Evolutionary conservation across 2,329 filamentous ascomycete genomes (phyloP), one percentile per base, ranked within the genome.

Genomic region (Paecilomyces formosus): DNA sequence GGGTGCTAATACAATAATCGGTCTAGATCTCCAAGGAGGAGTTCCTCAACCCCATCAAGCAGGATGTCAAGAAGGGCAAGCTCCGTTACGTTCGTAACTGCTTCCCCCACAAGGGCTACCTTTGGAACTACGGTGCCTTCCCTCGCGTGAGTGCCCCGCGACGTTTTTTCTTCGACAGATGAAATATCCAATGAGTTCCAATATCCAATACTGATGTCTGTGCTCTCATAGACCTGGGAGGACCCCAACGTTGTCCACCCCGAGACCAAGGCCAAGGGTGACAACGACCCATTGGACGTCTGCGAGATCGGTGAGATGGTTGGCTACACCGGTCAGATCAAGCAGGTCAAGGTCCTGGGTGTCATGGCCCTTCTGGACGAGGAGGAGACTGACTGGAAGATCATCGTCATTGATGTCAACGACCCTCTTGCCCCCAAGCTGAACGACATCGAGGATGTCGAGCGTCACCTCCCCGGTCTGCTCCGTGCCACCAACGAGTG

Each of bases 71-170:
- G 89, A 97, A 99, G 86, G 94, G 93, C 85, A 97, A 97, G 86
- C 92, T 97, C 72, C 90, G 94, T 74, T 99, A 88, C 77, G 94
- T 99, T 76, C 92, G 94, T 82, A 99, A 99, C 88, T 99, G 94
- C 88, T 99, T 99, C 86, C 94, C 94, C 71, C 94, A 99, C 89
- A 97, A 99, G 87, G 94, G 94, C 68, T 99, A 99, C 81, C 90
- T 99, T 71, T 99, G 94, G 94, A 99, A 99, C 87, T 99, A 99
- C 81, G 94, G 94, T 82, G 92, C 92, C 79, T 97, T 99, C 88
- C 94, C 94, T 71, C 91, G 94, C 84, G 91, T 94, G 84, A 74
- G 83, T 71, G 35, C 62, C 60, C 61, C 62, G 59, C 9, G 18
- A 13, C 60, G 59, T 11, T 8, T 31, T 31, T 58, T 55, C 60